phyloP scores from a whole-genome alignment of 2,329 filamentous ascomycete genomes.

The Xylariales sp. region DNA sequence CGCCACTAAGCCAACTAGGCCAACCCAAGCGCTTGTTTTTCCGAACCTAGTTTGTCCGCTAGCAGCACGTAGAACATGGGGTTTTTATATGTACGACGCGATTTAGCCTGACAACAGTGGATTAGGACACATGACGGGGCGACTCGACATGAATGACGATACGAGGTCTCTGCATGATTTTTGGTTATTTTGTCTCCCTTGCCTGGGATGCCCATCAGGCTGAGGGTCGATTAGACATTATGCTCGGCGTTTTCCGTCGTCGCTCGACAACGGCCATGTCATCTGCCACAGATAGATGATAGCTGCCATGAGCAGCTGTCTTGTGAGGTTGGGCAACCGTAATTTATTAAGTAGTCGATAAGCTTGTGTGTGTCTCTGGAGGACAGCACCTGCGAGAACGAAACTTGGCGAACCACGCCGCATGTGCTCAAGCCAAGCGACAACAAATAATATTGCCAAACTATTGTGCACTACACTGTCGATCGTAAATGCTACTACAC shows the following conservation, averaged over 20 bases:
- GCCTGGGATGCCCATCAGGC: slow-evolving; percentile 6
- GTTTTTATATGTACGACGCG: not conserved
- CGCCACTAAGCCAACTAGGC: not conserved
- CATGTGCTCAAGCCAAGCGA: no score
- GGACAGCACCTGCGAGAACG: no score
- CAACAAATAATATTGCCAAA: not conserved
- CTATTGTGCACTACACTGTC: not conserved
- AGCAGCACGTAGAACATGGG: not conserved
- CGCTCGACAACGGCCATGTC: not conserved
- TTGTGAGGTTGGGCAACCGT: not conserved
- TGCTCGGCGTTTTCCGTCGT: slow-evolving; percentile 14
- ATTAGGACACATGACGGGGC: not conserved
- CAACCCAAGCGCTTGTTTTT: not conserved
- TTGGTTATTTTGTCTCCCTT: not conserved
- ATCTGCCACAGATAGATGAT: not conserved
- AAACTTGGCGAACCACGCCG: no score
- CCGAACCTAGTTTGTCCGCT: not conserved
- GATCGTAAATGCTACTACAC: not conserved
- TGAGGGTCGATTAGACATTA: slow-evolving; percentile 9
- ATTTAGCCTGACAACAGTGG: not conserved
- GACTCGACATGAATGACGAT: not conserved
- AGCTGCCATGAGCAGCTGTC: not conserved
- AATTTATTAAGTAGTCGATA: not conserved
- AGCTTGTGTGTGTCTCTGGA: no score
- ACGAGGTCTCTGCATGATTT: slow-evolving; percentile 3